These are phyloP conservation scores for Backusella tuberculispora DNA, from an alignment of 192 early-diverging fungal species.

Conservation along the genomic window DNA sequence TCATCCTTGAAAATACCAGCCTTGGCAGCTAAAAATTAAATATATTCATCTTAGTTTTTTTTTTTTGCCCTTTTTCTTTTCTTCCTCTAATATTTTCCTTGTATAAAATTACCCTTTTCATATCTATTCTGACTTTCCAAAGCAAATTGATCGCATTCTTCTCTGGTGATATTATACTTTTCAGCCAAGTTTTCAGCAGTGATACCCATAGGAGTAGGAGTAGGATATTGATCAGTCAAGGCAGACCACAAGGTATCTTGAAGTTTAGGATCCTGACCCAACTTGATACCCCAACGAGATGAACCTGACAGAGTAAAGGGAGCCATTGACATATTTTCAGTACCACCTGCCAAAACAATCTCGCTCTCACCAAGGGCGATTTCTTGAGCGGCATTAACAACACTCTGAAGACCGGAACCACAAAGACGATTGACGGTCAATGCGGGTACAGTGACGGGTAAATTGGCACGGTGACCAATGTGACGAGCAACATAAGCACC, in stretches of 20 bases:
- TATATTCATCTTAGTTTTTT: not conserved
- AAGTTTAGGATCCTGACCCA: slow-evolving; percentile 86
- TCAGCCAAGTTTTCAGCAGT: slow-evolving; percentile 92
- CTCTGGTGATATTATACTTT: slow-evolving; percentile 80
- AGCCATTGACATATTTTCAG: slow-evolving; percentile 94
- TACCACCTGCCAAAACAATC: slow-evolving; percentile 86
- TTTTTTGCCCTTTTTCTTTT: not conserved
- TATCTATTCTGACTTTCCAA: slow-evolving; percentile 85
- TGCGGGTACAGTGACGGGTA: slow-evolving; percentile 85
- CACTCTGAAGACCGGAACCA: slow-evolving; percentile 94
- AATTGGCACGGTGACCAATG: slow-evolving; percentile 85
- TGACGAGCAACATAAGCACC: slow-evolving; percentile 93
- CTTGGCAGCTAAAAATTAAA: slow-evolving; percentile 24
- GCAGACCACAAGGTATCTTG: slow-evolving; percentile 88
- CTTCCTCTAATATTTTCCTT: not conserved
- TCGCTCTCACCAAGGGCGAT: slow-evolving; percentile 83
- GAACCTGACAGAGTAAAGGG: slow-evolving; percentile 80
- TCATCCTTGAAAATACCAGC: slow-evolving; percentile 81
- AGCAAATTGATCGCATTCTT: slow-evolving; percentile 86
- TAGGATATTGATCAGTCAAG: slow-evolving; percentile 85
- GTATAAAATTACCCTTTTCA: slow-evolving; percentile 60
- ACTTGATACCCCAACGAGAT: slow-evolving; percentile 80
- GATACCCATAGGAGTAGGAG: slow-evolving; percentile 85
- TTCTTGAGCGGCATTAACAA: slow-evolving; percentile 94
- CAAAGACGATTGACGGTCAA: slow-evolving; percentile 95